Conservation (phyloP, 2,329 filamentous ascomycete genomes). For the Penicillium sp. region DNA sequence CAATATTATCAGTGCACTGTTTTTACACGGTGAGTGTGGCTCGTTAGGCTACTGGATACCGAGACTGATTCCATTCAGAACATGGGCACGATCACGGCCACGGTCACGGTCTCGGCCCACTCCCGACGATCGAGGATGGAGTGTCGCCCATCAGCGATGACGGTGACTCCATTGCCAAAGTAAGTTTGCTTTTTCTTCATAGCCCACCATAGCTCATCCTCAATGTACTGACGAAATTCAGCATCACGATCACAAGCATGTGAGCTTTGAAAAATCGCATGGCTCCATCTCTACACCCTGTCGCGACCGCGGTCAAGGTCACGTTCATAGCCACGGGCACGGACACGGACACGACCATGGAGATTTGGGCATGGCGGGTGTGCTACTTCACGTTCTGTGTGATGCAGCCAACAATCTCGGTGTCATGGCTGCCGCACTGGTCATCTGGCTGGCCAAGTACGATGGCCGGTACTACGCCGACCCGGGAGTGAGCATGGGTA, state of each 20-base stretch:
- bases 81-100: slow-evolving; percentile 21
- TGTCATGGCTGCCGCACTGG: slow-evolving; percentile 66
- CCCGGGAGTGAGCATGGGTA: slow-evolving; percentile 66
- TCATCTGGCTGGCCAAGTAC: slow-evolving; percentile 65
- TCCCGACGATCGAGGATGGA: slow-evolving; percentile 11
- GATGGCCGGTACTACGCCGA: slow-evolving; percentile 67
- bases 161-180: slow-evolving; percentile 15
- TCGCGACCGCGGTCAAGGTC: slow-evolving; percentile 10
- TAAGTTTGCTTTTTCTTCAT: not conserved
- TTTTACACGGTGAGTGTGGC: slow-evolving; percentile 58
- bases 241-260: slow-evolving; percentile 29
- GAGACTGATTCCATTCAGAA: slow-evolving; percentile 12
- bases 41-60: not conserved
- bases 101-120: slow-evolving; percentile 9
- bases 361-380: slow-evolving; percentile 70
- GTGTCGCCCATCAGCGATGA: slow-evolving; percentile 8
- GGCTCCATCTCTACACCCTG: slow-evolving; percentile 3
- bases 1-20: slow-evolving; percentile 64
- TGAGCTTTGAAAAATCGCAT: slow-evolving; percentile 11
- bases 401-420: slow-evolving; percentile 75
- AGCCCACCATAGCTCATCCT: not conserved
- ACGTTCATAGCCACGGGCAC: slow-evolving; percentile 20
- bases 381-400: slow-evolving; percentile 67
- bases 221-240: slow-evolving; percentile 5
- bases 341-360: slow-evolving; percentile 28